phyloP scores from a whole-genome alignment of 495 filamentous ascomycete genomes.

The Sabuloglossum arenarium region DNA sequence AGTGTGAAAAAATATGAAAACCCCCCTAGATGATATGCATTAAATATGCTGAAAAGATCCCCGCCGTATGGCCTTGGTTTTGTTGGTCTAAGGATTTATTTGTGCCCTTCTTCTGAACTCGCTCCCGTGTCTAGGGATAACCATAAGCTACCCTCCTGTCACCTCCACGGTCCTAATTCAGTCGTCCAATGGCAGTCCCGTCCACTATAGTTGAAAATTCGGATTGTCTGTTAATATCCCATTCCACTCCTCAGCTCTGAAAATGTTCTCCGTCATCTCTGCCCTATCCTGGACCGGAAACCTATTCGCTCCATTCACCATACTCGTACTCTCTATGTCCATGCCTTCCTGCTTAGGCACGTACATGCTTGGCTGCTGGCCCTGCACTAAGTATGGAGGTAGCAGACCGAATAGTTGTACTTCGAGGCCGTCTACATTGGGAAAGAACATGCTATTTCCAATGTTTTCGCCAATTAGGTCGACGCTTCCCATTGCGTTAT shows the following conservation, averaged over 20 bases:
- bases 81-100: no score
- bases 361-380: constrained; percentile 7
- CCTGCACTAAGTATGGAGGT: constrained; percentile 31
- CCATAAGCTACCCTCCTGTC: no score
- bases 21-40: no score
- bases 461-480: constrained; percentile 16
- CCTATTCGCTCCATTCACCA: neutral
- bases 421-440: constrained; percentile 25
- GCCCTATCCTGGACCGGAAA: neutral
- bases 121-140: no score
- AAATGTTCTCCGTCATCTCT: neutral
- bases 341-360: neutral
- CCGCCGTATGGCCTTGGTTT: no score
- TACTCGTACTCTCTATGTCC: neutral
- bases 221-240: neutral
- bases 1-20: no score
- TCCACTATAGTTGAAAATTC: neutral
- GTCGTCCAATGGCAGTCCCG: no score
- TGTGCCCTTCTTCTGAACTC: no score
- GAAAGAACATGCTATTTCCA: constrained; percentile 13
- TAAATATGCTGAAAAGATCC: no score
- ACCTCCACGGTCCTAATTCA: no score
- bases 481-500: neutral
- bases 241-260: constrained; percentile 3
- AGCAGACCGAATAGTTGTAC: constrained; percentile 32